Evolutionary conservation across 192 early-diverging fungal genomes (phyloP), one percentile per base, ranked within the genome.

Genomic region (Rhizoclosmatium sp.): DNA sequence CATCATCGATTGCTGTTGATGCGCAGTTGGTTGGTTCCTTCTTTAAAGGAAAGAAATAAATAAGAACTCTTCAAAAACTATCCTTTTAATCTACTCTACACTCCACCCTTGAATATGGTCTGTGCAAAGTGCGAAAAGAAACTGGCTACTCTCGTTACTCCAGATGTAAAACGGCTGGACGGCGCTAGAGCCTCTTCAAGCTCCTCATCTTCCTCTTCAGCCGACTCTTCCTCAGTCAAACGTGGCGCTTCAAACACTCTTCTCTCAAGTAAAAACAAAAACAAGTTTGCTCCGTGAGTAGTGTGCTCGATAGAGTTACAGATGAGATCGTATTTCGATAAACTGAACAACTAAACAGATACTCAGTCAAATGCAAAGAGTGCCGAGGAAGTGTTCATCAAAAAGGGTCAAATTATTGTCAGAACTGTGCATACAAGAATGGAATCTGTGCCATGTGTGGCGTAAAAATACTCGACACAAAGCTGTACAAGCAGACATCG

Each of bases 61-160:
- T 0, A 31, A 0, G 0, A 31, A 31, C 31, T n/a, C n/a, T n/a
- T 31, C 31, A 31, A 31, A 31, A 31, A 31, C 31, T 31, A 31
- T 54, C 16, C 5, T 51, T 54, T 54, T 54, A 54, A 12, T 54
- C 16, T 54, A 54, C 16, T 54, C 16, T 54, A 54, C 16, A 12
- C 16, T 12, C 51, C 16, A 12, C 51, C 16, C 5, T 54, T 54
- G 5, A 54, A 12, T 54, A 87, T 87, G 85, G 85, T 87, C 9
- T 87, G 85, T 72, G 69, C 81, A 61, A 87, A 85, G 58, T 87
- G 85, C 75, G 84, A 87, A 77, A 79, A 77, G 78, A 87, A 87
- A 69, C 84, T 85, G 1, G 64, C 48, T 19, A 81, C 81, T 9
- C 78, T 87, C n/a, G 69, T 79, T 7, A 80, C 81, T 23, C 76